phyloP scores from a whole-genome alignment of 148 eudicot species.

The Chenopodium formosanum region DNA sequence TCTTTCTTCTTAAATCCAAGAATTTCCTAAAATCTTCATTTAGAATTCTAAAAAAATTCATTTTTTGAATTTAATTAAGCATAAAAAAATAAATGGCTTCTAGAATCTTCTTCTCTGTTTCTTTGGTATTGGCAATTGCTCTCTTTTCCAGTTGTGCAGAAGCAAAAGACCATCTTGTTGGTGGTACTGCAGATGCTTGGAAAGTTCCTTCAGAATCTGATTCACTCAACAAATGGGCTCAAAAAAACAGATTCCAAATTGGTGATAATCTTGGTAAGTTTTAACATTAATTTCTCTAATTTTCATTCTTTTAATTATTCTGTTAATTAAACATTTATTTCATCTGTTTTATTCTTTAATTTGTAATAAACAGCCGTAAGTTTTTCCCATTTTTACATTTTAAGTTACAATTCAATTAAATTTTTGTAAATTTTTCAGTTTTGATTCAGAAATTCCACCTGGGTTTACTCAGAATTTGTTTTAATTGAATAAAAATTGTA shows the following conservation, averaged over 20 bases:
- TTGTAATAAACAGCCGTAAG: too few species aligned
- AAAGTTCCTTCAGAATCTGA: slow-evolving; percentile 54
- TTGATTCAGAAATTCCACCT: background rate
- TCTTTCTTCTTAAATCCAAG: background rate
- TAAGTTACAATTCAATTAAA: too few species aligned
- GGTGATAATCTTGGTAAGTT: slow-evolving; percentile 60
- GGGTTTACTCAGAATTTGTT: background rate
- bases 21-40: background rate
- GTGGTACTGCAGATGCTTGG: slow-evolving; percentile 62
- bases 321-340: background rate
- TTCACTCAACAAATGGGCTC: slow-evolving; percentile 67
- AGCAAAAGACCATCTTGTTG: slow-evolving; percentile 56
- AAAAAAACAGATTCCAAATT: slow-evolving; percentile 42
- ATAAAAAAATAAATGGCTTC: slow-evolving; percentile 22
- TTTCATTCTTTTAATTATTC: background rate
- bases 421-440: too few species aligned
- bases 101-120: slow-evolving; percentile 14
- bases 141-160: slow-evolving; percentile 26
- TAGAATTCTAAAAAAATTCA: background rate
- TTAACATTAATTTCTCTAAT: background rate
- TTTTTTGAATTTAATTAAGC: background rate
- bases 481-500: too few species aligned
- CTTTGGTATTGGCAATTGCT: slow-evolving; percentile 23
- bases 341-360: too few species aligned
- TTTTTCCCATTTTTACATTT: background rate